Conservation (phyloP, 2,329 filamentous ascomycete genomes). For the Rhynchosporium secalis region DNA sequence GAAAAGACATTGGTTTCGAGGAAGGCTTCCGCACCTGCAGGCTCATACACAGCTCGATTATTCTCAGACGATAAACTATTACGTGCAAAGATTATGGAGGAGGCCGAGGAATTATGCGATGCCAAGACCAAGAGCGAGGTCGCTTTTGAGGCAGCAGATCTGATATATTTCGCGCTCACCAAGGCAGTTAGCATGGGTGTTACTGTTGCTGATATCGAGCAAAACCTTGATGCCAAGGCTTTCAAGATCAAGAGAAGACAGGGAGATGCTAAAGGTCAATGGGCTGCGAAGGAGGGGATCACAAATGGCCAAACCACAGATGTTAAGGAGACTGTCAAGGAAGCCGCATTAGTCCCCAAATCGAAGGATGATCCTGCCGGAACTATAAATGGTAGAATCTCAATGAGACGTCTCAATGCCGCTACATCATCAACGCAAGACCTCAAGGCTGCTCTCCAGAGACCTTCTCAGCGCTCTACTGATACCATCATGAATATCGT, state of each 20-base stretch:
- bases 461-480: constrained; percentile 92
- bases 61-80: constrained; percentile 91
- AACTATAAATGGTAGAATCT: constrained; percentile 60
- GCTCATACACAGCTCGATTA: constrained; percentile 89
- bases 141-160: constrained; percentile 90
- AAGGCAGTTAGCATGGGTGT: constrained; percentile 86
- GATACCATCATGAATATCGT: constrained; percentile 91
- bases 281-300: constrained; percentile 81
- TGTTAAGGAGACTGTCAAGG: constrained; percentile 46
- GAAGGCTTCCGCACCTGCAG: constrained; percentile 78
- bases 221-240: constrained; percentile 89
- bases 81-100: constrained; percentile 96
- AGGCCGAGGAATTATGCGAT: constrained; percentile 91
- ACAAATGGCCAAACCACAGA: constrained; percentile 36
- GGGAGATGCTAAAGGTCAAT: constrained; percentile 92
- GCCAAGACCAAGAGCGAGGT: constrained; percentile 80
- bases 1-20: constrained; percentile 84
- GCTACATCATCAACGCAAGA: constrained; percentile 61
- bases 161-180: constrained; percentile 93
- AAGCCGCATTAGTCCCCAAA: constrained; percentile 51
- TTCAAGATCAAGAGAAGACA: constrained; percentile 91
- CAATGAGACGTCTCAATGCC: constrained; percentile 79
- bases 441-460: constrained; percentile 74
- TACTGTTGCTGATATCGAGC: constrained; percentile 83
- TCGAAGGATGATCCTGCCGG: constrained; percentile 52